Evolutionary conservation across 345 rosid species (phyloP), one percentile per base, ranked within the genome.

Genomic region (Eutrema heterophyllum): DNA sequence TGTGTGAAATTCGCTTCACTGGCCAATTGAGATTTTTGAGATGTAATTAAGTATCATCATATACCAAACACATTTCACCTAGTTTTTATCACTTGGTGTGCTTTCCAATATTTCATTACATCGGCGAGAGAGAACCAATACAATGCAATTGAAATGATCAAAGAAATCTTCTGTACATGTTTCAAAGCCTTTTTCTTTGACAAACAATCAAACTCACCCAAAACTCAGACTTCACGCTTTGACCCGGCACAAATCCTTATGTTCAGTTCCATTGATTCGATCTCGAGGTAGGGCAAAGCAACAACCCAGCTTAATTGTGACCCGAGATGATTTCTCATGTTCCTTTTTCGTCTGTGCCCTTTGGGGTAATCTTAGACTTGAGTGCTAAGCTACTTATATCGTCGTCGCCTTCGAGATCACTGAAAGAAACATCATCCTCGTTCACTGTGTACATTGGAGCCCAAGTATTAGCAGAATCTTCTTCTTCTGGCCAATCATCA

Each of bases 371-470:
- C 53, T 71, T 78, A 61, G 78, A 78, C 64, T 78, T 78, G 64
- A 78, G 78, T 7, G 81, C 78, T 67, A 78, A 50, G 74, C 78
- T 52, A 48, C 81, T 73, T 54, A 78, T 72, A 62, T 78, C 93
- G 51, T 90, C 97, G 46, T 92, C 98, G 2, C 92, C 97, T 85
- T 95, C 98, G 0, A 95, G 94, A 82, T 95, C 99, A 78, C 99
- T 92, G 68, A 92, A 95, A 4, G 98, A 92, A n/a, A 92, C 94
- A 63, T 92, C 99, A 68, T 92, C 98, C 1, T 90, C 98, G 70
- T 92, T 88, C 65, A 62, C 96, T 38, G 87, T 67, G 27, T 67
- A 86, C 61, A 78, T 68, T 6, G 86, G 61, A 44, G 86, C 78
- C 72, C 84, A 84, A 74, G 78, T 45, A 55, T 75, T 62, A 66